Conservation (phyloP, 768 basidiomycete species). For the Cystofilobasidium macerans region DNA sequence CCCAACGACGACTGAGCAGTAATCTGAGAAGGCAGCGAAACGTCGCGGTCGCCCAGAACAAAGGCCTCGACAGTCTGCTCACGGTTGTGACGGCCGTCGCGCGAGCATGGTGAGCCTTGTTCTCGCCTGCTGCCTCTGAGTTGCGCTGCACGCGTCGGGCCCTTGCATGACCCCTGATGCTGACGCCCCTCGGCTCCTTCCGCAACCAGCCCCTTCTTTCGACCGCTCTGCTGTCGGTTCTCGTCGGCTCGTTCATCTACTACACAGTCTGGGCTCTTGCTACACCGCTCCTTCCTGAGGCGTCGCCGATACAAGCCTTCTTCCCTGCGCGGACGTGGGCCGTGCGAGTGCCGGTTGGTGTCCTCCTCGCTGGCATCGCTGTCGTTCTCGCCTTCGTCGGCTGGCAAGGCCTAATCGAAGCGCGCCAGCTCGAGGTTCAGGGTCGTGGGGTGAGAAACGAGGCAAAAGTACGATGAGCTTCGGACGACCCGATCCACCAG, state of each 20-base stretch:
- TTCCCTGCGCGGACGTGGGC: background rate
- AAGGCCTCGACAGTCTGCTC: no score
- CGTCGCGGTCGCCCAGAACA: no score
- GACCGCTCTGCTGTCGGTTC: background rate
- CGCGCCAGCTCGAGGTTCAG: background rate
- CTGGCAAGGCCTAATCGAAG: background rate
- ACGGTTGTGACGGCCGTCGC: no score
- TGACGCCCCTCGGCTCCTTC: background rate
- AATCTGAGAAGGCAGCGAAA: no score
- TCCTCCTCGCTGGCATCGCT: background rate
- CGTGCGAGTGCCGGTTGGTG: background rate
- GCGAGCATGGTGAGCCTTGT: no score
- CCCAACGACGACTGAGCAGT: no score
- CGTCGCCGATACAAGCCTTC: background rate
- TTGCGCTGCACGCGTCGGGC: background rate
- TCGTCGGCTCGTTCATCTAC: background rate
- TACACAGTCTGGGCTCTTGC: background rate
- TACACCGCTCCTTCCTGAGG: background rate
- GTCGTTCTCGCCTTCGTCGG: background rate
- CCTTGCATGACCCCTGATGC: no score
- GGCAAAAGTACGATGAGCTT: no score
- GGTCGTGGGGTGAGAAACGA: no score
- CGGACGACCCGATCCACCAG: no score
- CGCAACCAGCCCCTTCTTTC: background rate
- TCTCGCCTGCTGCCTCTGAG: no score